These are phyloP conservation scores for Candida incommunis DNA, from an alignment of 805 yeast species.

Conservation along the genomic window DNA sequence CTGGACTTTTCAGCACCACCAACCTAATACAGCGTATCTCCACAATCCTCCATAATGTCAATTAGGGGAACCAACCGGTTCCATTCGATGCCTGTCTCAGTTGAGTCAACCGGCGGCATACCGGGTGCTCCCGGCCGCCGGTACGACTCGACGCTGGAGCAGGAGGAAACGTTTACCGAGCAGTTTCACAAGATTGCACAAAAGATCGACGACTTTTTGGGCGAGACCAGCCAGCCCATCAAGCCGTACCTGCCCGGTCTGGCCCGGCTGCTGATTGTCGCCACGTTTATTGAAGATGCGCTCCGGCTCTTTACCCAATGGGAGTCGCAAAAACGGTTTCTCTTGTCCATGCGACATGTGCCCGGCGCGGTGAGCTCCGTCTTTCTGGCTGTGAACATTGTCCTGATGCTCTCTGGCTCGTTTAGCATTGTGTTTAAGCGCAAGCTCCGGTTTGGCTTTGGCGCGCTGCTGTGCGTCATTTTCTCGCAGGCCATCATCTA, in stretches of 20 bases:
- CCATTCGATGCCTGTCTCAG: not conserved
- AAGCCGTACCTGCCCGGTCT: constrained; percentile 55
- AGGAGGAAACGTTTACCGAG: constrained; percentile 5
- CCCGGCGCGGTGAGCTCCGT: constrained; percentile 65
- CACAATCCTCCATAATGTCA: not conserved
- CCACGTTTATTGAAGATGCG: constrained; percentile 86
- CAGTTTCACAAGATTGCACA: constrained; percentile 12
- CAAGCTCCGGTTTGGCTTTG: constrained; percentile 55
- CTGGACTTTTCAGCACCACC: too few species aligned
- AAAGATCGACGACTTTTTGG: constrained; percentile 18
- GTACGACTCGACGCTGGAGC: not conserved
- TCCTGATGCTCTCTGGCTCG: constrained; percentile 62
- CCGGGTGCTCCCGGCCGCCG: not conserved
- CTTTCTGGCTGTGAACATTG: constrained; percentile 50
- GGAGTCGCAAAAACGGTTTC: constrained; percentile 78
- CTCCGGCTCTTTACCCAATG: constrained; percentile 75
- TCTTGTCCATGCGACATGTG: constrained; percentile 63
- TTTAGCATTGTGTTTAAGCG: constrained; percentile 55
- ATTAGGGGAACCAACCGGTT: not conserved
- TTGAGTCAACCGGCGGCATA: not conserved
- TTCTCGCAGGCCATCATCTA: constrained; percentile 75
- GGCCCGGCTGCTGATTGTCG: constrained; percentile 82
- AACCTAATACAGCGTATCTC: too few species aligned
- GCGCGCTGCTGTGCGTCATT: constrained; percentile 55
- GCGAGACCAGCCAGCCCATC: constrained; percentile 20